phyloP scores from a whole-genome alignment of 495 filamentous ascomycete species.

The Penicillium samsonianum region DNA sequence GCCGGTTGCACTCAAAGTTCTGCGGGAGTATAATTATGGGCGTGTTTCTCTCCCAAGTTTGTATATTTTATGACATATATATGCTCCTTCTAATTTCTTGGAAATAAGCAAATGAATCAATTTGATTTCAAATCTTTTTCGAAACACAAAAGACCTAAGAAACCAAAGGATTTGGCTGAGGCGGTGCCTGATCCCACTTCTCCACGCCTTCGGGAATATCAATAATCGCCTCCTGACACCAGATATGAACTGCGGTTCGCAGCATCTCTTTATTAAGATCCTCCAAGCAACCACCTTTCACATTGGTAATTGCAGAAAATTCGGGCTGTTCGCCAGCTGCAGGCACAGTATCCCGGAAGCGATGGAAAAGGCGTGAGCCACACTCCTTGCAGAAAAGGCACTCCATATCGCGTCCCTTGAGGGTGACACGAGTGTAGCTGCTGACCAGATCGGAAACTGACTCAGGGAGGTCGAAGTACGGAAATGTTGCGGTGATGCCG shows the following conservation, averaged over 20 bases:
- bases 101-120: too few relatives aligned
- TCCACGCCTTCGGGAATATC: slow-evolving; percentile 61
- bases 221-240: slow-evolving; percentile 62
- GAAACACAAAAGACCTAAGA: not conserved
- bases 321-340: slow-evolving; percentile 20
- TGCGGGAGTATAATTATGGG: not conserved
- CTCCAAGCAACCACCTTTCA: slow-evolving; percentile 64
- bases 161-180: slow-evolving; percentile 17
- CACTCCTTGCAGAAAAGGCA: slow-evolving; percentile 63
- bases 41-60: not conserved
- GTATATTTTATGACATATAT: not conserved
- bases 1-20: not conserved
- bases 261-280: slow-evolving; percentile 50
- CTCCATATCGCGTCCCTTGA: slow-evolving; percentile 46
- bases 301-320: slow-evolving; percentile 44
- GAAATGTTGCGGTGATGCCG: slow-evolving; percentile 68
- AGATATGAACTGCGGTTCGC: slow-evolving; percentile 59
- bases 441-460: slow-evolving; percentile 39
- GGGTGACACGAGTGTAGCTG: slow-evolving; percentile 48
- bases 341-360: slow-evolving; percentile 47
- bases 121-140: not conserved
- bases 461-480: slow-evolving; percentile 52
- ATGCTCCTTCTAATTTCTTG: not conserved
- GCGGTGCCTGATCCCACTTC: slow-evolving; percentile 29
- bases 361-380: slow-evolving; percentile 59